Base-by-base conservation (phyloP, 1,139 yeast genomes). In the Hemisphaericaspora subhashii region DNA sequence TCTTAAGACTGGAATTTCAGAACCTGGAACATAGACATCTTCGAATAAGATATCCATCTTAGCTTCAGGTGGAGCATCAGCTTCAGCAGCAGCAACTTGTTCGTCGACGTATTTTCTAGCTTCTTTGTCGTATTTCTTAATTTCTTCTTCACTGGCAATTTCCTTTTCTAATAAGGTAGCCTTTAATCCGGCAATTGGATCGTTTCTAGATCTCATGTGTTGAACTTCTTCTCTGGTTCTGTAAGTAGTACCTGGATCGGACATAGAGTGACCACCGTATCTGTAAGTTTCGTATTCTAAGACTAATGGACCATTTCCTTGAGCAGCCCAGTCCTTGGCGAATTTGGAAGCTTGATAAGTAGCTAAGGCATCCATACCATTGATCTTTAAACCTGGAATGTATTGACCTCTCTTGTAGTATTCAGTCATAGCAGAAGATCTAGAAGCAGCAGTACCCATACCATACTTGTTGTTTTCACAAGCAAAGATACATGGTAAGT, bases 211-310 rank as follows among this genome's bases (percentile, higher is more conserved):
- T 78, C 98, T 86, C 97, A 92, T 90, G 77, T 92, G 94, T 74
- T 90, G 98, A 55, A 92, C 95, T 77, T 92, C 98, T 74, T 92
- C 98, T 77, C 98, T 89, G 63, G 98, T 92, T 81, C 98, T 84
- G 83, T 92, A 92, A 52, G 98, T 90, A 66, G 98, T 92, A 79
- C 98, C 98, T 59, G 98, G 98, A 71, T 92, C 98, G 53, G 97
- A 90, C 98, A 92, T 92, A 55, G 98, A 92, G 81, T 92, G 98
- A 65, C 98, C 98, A 76, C 98, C 98, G 68, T 92, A 92, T 79
- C 98, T 85, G 75, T 92, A 92, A 54, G 98, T 92, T 75, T 90
- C 97, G 70, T 86, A 92, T 76, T 92, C 98, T 57, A 92, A 64
- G 42, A 92, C 96, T 55, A 92, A 72, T 50, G 98, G 98, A 46